Evolutionary conservation across 2,329 filamentous ascomycete genomes (phyloP), one percentile per base, ranked within the genome.

Genomic region (Penicillium sp.): DNA sequence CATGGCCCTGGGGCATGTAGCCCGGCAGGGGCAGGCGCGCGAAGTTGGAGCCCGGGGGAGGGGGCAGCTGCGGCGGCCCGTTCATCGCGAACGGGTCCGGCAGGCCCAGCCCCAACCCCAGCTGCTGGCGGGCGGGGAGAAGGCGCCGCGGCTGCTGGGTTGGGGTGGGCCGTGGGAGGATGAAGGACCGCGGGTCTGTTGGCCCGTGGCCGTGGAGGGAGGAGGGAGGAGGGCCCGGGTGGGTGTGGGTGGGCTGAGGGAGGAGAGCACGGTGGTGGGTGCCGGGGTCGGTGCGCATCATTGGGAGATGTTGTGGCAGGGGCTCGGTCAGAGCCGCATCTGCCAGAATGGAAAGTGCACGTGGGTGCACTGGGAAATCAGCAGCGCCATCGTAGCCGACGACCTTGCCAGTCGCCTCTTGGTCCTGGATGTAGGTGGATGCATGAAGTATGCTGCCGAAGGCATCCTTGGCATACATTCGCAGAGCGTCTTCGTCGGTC

Each of bases 251-350:
- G 27, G 66, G 67, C 41, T 71, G 71, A 23, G 70, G 70, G 19
- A 74, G 65, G 39, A 74, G 62, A 21, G 69, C 46, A 23, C 50
- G 58, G 45, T 70, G 70, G 55, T 70, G 71, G 48, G 64, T 76
- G 62, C 83, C 79, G 52, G 81, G 66, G n/a, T 68, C 66, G 8
- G 62, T 56, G 40, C 69, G 68, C 46, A 69, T 68, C 70, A 74
- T 82, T 80, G 31, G 79, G 76, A 68, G 82, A 29, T 59, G 59
- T 9, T 58, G 36, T 19, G 48, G 53, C 21, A 52, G 51, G 16
- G 53, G 57, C 50, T 60, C 60, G 8, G 53, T 39, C 25, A 66
- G 62, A 9, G 70, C 67, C 16, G 65, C 67, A 52, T 76, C 74
- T 31, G 75, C 75, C 52, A 77, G 65, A 4, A 72, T 65, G 34